Evolutionary conservation across 2,329 filamentous ascomycete genomes (phyloP), one percentile per base, ranked within the genome.

Genomic region (Gnomoniopsis sp.): DNA sequence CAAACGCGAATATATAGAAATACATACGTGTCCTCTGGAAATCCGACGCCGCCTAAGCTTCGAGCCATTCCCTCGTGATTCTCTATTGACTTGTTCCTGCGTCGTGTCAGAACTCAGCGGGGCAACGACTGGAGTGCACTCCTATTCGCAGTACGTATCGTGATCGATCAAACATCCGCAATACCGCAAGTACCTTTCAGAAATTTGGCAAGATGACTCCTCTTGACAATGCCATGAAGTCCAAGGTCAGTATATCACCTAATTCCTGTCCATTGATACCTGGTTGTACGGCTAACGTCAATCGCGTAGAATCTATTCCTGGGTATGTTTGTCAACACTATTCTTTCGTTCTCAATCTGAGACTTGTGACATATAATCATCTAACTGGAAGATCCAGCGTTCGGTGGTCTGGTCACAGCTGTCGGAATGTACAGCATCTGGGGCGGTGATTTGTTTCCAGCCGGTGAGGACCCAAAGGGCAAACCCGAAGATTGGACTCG

Each of bases 381-480:
- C 49, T 53, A 4, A 48, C 14, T 4, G 43, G 11, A 3, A 44
- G 1, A 66, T 57, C n/a, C 75, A 87, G 90, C 87, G 19, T 97
- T 97, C 70, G 87, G 89, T 4, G 90, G 89, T 11, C 81, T 96
- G 54, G 83, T 97, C 15, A 89, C 90, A 7, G 91, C 89, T 2
- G 91, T 89, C 2, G 89, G 91, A 17, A 86, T 85, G 46, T 96
- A 89, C 88, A 83, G 85, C 19, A 93, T 97, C 66, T 96, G 89
- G 87, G 91, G 91, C 58, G 82, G 85, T 55, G 91, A 93, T 63
- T 83, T 97, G 68, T 96, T 97, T 68, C 93, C 93, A 1, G 73
- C 83, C 3, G 78, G 86, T 64, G 61, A 79, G 50, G 92, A 96
- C 70, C 91, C 93, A n/a, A 90, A 78, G 30, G 92, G 92, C 61